Base-by-base conservation (phyloP, 2,329 filamentous ascomycete genomes). In the Pyricularia pennisetigena region DNA sequence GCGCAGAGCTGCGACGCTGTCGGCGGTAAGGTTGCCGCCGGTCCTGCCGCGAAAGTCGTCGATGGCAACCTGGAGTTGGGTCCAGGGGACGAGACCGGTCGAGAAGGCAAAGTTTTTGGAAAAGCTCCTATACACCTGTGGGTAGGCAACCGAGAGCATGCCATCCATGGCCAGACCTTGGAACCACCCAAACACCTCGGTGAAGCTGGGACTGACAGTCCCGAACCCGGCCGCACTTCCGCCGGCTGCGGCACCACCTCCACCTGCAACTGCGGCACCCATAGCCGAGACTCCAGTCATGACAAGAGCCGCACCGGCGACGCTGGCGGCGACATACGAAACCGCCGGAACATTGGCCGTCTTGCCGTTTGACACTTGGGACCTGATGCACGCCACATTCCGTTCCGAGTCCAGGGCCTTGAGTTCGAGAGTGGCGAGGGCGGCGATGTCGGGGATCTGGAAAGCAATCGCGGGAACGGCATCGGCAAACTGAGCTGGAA, bases 141-240 rank as follows among this genome's bases (percentile, higher is more conserved):
- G 95, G 72, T 97, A 93, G 73, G 89, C 87, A 73, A 96, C 94
- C 69, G 92, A 96, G 77, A 97, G 84, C 95, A 98, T 98, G 72
- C 95, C 94, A 78, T 95, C 97, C 82, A 95, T 90, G 30, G 95
- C 93, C 83, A 98, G 91, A 66, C 90, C 90, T 79, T 98, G 94
- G 78, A 98, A 97, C 87, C 92, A 96, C 70, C 90, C 88, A 72
- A 97, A 85, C 65, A 96, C 88, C 75, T 97, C 92, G 63, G 84
- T 85, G 76, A 98, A 97, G 67, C 90, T 92, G 29, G 95, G 95
- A 73, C 92, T 95, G 59, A 89, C 82, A 12, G 90, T 84, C 2
- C 87, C 83, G 14, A 83, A 82, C 16, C 89, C 90, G 23, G 82
- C 82, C 64, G 79, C 80, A 23, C 78, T 78, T 49, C 79, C 76